Evolutionary conservation across 305 asterid genomes (phyloP).

Genomic region (Fraxinus nigra): DNA sequence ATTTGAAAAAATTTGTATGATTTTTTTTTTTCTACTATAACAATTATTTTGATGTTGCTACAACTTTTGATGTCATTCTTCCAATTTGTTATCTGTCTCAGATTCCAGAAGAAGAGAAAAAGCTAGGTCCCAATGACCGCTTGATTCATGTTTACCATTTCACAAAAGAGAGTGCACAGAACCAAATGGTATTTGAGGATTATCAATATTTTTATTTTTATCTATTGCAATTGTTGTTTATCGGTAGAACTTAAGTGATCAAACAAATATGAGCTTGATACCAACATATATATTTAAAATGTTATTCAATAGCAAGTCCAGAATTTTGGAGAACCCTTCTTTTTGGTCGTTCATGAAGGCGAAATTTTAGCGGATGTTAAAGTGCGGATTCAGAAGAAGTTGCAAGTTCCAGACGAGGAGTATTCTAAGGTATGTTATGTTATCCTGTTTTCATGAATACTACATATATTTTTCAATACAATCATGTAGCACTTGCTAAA

Average conservation of each 20-base stretch:
- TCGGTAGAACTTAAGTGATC: neutral
- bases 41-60: neutral
- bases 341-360: constrained; percentile 62
- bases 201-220: constrained; percentile 5
- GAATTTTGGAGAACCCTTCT: constrained; percentile 73
- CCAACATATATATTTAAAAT: neutral
- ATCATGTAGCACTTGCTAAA: constrained; percentile 2
- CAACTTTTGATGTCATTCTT: constrained; percentile 4
- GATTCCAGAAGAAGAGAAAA: constrained; percentile 84
- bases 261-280: neutral
- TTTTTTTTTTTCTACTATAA: neutral
- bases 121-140: constrained; percentile 59
- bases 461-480: constrained; percentile 5
- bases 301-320: constrained; percentile 50
- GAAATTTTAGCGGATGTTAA: constrained; percentile 63
- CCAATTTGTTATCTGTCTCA: constrained; percentile 19
- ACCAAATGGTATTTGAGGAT: constrained; percentile 51
- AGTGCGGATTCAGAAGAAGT: constrained; percentile 61
- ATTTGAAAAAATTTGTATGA: neutral
- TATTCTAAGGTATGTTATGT: constrained; percentile 47
- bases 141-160: constrained; percentile 73
- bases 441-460: neutral
- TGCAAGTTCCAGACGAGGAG: constrained; percentile 67
- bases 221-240: neutral
- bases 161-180: constrained; percentile 58